phyloP scores from a whole-genome alignment of 768 basidiomycete genomes.

The Boletus fagicola region DNA sequence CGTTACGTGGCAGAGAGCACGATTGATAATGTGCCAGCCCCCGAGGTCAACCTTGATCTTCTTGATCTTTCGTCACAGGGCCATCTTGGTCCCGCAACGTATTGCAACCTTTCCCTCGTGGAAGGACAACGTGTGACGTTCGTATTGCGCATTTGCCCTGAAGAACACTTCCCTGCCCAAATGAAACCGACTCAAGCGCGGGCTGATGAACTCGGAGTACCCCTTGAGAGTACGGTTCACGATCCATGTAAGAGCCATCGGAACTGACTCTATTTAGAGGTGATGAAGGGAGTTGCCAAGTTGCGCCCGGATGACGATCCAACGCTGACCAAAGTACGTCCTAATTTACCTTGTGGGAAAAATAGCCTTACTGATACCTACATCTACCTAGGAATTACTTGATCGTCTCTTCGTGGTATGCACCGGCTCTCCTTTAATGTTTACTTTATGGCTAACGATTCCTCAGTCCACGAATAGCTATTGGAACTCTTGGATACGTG shows the following conservation, averaged over 20 bases:
- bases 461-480: constrained; percentile 68
- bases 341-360: neutral
- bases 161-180: constrained; percentile 16
- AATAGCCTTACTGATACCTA: neutral
- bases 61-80: constrained; percentile 70
- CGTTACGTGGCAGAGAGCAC: constrained; percentile 66
- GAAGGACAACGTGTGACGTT: constrained; percentile 95
- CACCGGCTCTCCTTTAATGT: neutral
- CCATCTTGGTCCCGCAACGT: constrained; percentile 68
- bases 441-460: neutral
- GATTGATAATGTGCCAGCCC: constrained; percentile 48
- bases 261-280: constrained; percentile 29
- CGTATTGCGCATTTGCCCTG: constrained; percentile 69
- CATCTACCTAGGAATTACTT: constrained; percentile 49
- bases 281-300: constrained; percentile 46
- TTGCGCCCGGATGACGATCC: constrained; percentile 66
- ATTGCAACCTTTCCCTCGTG: constrained; percentile 54
- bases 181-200: constrained; percentile 37
- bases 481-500: constrained; percentile 89
- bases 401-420: constrained; percentile 54
- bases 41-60: constrained; percentile 54
- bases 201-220: constrained; percentile 46
- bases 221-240: constrained; percentile 39
- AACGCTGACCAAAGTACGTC: constrained; percentile 55
- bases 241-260: neutral